These are phyloP conservation scores for Fusarium floridanum DNA, from an alignment of 2,329 filamentous ascomycete genomes.

Conservation along the genomic window DNA sequence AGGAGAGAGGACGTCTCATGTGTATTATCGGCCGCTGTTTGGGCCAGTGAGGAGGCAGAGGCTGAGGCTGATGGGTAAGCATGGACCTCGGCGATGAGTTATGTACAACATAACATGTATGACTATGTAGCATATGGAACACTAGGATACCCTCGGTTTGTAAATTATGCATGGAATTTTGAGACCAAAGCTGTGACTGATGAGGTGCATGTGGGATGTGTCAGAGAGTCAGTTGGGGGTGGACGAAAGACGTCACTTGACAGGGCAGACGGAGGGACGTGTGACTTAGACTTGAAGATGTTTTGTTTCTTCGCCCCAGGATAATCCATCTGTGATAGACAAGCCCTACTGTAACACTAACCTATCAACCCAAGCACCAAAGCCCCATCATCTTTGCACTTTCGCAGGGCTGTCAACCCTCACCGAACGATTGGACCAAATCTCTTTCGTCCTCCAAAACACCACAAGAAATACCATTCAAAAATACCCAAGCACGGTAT, in stretches of 20 bases:
- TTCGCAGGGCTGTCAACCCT: background rate
- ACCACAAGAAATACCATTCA: background rate
- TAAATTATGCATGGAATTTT: background rate
- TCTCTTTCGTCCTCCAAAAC: background rate
- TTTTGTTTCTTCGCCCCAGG: background rate
- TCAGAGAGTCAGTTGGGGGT: background rate
- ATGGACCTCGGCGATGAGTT: constrained; percentile 20
- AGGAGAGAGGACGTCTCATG: constrained; percentile 17
- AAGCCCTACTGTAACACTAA: background rate
- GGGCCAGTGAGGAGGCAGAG: constrained; percentile 25
- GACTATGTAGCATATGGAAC: constrained; percentile 1
- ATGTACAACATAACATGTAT: constrained; percentile 7
- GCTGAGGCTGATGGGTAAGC: constrained; percentile 33
- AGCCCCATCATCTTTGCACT: background rate
- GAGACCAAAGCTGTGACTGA: background rate
- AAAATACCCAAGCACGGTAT: background rate
- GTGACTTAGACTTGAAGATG: background rate
- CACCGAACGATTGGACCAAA: background rate
- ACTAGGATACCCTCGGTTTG: constrained; percentile 2
- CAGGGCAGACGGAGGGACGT: background rate
- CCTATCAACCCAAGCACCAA: background rate
- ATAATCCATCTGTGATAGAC: background rate
- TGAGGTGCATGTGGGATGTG: background rate
- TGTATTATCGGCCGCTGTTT: constrained; percentile 23
- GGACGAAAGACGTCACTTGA: background rate